Conservation (phyloP, 306 rosid species). For the Quercus variabilis region DNA sequence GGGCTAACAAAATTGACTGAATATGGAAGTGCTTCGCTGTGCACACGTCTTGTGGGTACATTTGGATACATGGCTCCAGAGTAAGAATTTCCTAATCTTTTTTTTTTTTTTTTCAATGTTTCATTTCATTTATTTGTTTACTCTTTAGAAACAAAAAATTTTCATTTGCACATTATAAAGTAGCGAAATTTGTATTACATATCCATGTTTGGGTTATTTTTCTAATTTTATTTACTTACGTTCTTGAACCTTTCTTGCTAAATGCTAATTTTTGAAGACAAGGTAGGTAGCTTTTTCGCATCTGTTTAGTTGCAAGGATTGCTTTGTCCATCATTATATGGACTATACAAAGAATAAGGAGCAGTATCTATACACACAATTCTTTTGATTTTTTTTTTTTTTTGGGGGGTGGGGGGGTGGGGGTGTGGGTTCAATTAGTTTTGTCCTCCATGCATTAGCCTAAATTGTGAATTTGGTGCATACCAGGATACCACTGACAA, state of each 20-base stretch:
- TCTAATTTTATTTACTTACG: background rate
- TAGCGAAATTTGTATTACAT: background rate
- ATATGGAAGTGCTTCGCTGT: conserved; percentile 51
- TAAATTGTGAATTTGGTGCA: background rate
- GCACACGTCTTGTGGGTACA: conserved; percentile 72
- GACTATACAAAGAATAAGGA: background rate
- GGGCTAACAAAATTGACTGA: conserved; percentile 61
- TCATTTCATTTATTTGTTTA: background rate
- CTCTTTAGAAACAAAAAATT: background rate
- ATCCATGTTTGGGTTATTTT: background rate
- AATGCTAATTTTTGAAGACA: background rate
- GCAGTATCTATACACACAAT: background rate
- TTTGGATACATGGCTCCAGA: conserved; percentile 85
- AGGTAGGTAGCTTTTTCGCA: background rate
- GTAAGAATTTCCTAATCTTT: conserved; percentile 32
- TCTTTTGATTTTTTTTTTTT: background rate
- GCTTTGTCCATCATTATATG: background rate
- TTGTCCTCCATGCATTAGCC: background rate
- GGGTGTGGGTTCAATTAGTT: background rate
- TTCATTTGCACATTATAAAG: background rate
- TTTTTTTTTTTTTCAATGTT: background rate
- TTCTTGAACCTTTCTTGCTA: background rate
- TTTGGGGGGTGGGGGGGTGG: too few relatives aligned
- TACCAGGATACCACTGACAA: background rate
- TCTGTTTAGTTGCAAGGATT: background rate